Percentiles rank a stretch among this genome's conserved stretches.
Evolutionary conservation across 352 stramenopile species (phyloP).

Genomic region (Phytopythium oedochilum): DNA sequence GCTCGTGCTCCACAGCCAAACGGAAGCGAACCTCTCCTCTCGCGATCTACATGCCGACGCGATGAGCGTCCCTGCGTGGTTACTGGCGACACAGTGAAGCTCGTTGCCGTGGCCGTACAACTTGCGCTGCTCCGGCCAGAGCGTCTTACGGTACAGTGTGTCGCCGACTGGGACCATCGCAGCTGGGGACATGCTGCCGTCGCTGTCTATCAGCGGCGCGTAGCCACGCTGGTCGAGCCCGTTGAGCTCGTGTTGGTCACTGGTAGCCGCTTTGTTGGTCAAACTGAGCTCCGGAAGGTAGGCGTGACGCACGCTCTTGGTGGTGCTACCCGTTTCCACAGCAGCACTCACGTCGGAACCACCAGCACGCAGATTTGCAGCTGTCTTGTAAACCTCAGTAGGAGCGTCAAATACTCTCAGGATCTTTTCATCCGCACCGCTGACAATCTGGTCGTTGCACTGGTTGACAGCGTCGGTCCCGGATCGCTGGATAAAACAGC

Average conservation of each 20-base stretch:
- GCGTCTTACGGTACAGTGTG: conserved; percentile 50
- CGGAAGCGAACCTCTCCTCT: conserved; percentile 52
- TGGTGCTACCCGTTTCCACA: background rate
- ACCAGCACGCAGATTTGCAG: conserved; percentile 13
- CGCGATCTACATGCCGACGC: conserved; percentile 75
- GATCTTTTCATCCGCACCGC: conserved; percentile 81
- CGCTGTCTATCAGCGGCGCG: conserved; percentile 15
- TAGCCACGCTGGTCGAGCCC: conserved; percentile 15
- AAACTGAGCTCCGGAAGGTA: conserved; percentile 73
- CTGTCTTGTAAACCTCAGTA: conserved; percentile 31
- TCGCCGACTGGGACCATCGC: conserved; percentile 55
- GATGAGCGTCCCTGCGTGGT: conserved; percentile 40
- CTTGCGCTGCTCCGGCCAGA: conserved; percentile 76
- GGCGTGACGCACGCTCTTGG: conserved; percentile 35
- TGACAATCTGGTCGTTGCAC: conserved; percentile 42
- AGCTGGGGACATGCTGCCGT: background rate
- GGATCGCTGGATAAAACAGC: conserved; percentile 30
- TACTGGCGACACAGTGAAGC: conserved; percentile 61
- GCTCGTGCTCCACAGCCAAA: conserved; percentile 63
- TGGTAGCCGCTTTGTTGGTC: conserved; percentile 53
- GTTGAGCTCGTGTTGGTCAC: background rate
- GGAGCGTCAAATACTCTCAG: conserved; percentile 72
- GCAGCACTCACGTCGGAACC: background rate
- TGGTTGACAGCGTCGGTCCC: conserved; percentile 6
- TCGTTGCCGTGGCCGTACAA: conserved; percentile 81